Base-by-base conservation (phyloP, 2,329 filamentous ascomycete species). In the Hymenoscyphus scutula region DNA sequence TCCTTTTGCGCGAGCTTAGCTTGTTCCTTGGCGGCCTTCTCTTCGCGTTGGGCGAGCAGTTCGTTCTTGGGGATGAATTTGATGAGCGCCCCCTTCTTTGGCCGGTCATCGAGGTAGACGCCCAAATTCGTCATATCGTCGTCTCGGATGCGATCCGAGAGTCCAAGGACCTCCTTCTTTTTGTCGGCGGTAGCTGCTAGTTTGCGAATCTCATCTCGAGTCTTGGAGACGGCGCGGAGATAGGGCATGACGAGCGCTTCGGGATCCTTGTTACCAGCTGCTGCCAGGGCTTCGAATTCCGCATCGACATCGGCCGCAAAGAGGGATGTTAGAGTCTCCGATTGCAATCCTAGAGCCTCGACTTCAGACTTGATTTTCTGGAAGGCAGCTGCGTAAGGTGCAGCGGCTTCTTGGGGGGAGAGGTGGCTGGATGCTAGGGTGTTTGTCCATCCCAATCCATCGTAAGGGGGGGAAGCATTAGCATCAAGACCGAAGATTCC, bases 101-200 rank as follows among this genome's bases (percentile, higher is more conserved):
- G 79, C 57, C 91, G 85, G 71, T 97, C 93, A 73, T 97, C 93
- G 0, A 97, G 86, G 72, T 96, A 96, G 62, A 97, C 89, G 41
- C 89, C 91, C 0, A 96, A 79, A 62, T 93, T 87, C 70, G 90
- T 93, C 11, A 97, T 84, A 62, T 93, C 87, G 10, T 86, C 82
- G 74, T 97, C 91, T 59, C 93, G 89, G 53, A 97, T 85, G 19
- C 84, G 82, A 73, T 96, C 94, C 68, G 89, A 95, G 55, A 96
- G 83, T 0, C 81, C 76, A 1, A 97, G 84, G 41, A 95, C 86
- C 3, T 89, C 84, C 73, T 92, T 91, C 64, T 89, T 86, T 1
- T 85, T 80, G 17, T 81, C 77, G 0, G 81, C 76, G 0, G 76
- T 71, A 0, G 79, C 75, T 3, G 82, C 81, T 0, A 90, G 75